phyloP scores from a whole-genome alignment of 768 basidiomycete genomes.

The Glaciozyma antarctica region DNA sequence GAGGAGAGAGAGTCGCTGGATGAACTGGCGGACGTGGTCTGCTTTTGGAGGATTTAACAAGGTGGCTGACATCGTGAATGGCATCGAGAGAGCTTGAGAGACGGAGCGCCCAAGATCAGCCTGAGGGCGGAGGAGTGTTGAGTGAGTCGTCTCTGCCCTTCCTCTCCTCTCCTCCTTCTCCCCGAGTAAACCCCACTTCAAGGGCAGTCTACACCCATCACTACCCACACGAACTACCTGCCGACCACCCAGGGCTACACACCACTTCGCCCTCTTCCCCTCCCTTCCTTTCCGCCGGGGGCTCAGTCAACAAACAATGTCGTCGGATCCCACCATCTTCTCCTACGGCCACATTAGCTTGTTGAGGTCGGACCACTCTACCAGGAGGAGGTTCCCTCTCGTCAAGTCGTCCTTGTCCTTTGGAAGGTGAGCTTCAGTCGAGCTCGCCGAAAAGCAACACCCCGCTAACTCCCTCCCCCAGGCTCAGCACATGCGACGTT shows the following conservation, averaged over 20 bases:
- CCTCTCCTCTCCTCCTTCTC: too few relatives aligned
- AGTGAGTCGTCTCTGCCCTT: too few relatives aligned
- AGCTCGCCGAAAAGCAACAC: not conserved
- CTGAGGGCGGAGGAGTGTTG: too few relatives aligned
- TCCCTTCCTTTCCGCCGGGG: not conserved
- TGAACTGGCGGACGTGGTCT: slow-evolving; percentile 44
- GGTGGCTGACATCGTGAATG: too few relatives aligned
- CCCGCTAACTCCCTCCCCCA: too few relatives aligned
- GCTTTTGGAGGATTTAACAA: not conserved
- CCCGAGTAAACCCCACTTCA: not conserved
- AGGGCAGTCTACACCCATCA: too few relatives aligned
- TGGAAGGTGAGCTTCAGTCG: not conserved
- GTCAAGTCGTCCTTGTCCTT: not conserved
- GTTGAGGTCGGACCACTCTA: not conserved
- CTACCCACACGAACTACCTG: too few relatives aligned
- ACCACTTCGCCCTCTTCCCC: not conserved
- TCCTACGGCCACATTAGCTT: not conserved
- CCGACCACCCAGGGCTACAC: too few relatives aligned
- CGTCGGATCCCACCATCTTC: not conserved
- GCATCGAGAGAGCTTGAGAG: too few relatives aligned
- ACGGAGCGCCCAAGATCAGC: too few relatives aligned
- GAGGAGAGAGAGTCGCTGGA: slow-evolving; percentile 58
- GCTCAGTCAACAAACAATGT: not conserved
- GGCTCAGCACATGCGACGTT: not conserved
- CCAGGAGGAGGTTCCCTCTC: not conserved